Conservation (phyloP, 1,284 basidiomycete genomes). For the Volvariella surrecta region DNA sequence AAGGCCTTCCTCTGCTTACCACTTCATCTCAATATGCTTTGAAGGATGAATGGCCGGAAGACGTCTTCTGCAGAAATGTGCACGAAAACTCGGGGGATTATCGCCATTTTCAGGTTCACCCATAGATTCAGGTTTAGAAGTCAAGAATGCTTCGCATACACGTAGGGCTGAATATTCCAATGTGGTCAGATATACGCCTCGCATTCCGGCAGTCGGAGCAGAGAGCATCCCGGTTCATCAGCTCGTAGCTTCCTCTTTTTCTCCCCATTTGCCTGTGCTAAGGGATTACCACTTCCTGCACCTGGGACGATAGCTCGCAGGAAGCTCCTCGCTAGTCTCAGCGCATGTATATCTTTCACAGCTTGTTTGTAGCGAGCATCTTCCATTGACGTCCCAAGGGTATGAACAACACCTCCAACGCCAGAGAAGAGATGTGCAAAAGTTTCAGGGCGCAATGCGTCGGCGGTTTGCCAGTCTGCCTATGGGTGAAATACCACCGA, state of each 20-base stretch:
- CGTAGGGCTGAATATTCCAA: conserved; percentile 45
- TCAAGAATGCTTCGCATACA: conserved; percentile 67
- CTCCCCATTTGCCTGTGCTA: conserved; percentile 17
- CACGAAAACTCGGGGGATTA: conserved; percentile 64
- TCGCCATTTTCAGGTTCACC: not conserved
- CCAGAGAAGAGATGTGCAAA: conserved; percentile 63
- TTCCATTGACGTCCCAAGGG: conserved; percentile 90
- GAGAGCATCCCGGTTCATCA: conserved; percentile 84
- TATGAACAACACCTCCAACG: conserved; percentile 82
- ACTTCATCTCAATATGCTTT: conserved; percentile 85
- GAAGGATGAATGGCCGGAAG: conserved; percentile 81
- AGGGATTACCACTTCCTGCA: conserved; percentile 54
- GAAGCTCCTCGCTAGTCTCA: conserved; percentile 44
- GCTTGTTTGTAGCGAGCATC: conserved; percentile 71
- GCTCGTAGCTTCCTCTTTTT: conserved; percentile 54
- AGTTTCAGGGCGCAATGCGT: conserved; percentile 70
- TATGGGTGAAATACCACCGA: too few species aligned
- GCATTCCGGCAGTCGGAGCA: too few species aligned
- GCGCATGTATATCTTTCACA: conserved; percentile 47
- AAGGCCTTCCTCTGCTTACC: conserved; percentile 78
- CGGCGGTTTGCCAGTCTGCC: conserved; percentile 80
- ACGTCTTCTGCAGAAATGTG: conserved; percentile 95
- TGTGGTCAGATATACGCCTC: too few species aligned
- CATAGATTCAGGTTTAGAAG: conserved; percentile 23
- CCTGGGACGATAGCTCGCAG: conserved; percentile 17